Conservation (phyloP, 495 filamentous ascomycete species). For the Neurospora sp. region DNA sequence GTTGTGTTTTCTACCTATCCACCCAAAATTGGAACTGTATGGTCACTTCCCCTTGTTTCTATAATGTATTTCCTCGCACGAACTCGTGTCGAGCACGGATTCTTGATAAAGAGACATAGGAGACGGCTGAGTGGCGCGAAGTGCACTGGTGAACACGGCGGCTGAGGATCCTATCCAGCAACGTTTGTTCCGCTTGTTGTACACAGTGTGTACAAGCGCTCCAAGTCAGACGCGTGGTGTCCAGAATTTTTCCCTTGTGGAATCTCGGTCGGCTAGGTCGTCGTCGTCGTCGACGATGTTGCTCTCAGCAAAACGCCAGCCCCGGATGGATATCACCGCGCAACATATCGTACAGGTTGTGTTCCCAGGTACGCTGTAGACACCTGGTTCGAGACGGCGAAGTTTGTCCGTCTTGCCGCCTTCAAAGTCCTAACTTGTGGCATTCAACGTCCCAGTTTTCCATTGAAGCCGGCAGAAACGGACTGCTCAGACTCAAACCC, state of each 20-base stretch:
- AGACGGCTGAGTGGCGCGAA: neutral
- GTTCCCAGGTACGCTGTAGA: neutral
- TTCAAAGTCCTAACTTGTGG: neutral
- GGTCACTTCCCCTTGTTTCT: neutral
- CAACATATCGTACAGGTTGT: neutral
- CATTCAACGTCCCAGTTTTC: neutral
- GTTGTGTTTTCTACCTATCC: neutral
- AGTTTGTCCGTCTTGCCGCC: neutral
- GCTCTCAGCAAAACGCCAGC: neutral
- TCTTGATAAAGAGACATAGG: neutral
- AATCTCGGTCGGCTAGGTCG: neutral
- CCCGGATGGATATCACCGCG: neutral
- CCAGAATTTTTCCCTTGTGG: neutral
- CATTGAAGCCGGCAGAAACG: neutral
- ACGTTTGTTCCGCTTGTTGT: neutral
- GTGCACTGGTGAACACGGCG: neutral
- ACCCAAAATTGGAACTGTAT: neutral
- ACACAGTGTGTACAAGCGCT: neutral
- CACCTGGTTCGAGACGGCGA: neutral
- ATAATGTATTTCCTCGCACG: neutral
- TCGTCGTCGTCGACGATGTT: neutral
- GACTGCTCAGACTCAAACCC: neutral
- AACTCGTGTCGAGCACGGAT: neutral
- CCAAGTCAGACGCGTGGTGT: neutral
- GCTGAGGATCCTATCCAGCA: neutral